Conservation (phyloP, 2,329 filamentous ascomycete genomes). For the Lachnum nothofagi region DNA sequence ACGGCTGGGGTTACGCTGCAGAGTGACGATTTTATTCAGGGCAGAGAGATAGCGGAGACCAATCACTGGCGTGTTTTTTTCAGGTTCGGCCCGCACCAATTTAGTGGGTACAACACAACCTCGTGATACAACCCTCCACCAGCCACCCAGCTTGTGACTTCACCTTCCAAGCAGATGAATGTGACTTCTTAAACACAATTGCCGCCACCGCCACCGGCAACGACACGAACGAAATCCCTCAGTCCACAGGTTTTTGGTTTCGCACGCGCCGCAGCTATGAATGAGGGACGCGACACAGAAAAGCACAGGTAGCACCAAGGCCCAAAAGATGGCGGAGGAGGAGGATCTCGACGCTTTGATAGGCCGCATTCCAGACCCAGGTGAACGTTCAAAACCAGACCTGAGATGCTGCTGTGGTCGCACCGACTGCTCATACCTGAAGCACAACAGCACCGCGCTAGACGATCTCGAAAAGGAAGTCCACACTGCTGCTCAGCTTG, state of each 20-base stretch:
- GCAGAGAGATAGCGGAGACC: too few relatives aligned
- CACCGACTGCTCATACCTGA: conserved; percentile 70
- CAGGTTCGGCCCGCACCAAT: neutral
- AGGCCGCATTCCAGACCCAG: conserved; percentile 28
- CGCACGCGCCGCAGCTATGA: conserved; percentile 19
- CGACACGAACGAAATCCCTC: neutral
- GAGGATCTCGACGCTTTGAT: conserved; percentile 24
- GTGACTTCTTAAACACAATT: neutral
- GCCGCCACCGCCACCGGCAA: neutral
- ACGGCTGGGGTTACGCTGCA: conserved; percentile 8
- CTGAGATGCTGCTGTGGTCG: conserved; percentile 77
- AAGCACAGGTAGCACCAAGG: conserved; percentile 12
- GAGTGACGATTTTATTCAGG: conserved; percentile 4
- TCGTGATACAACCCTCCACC: neutral
- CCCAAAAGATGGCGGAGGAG: conserved; percentile 12
- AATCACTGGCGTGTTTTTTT: conserved; percentile 7
- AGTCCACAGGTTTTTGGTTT: conserved; percentile 2
- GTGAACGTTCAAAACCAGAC: conserved; percentile 16
- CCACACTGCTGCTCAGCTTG: conserved; percentile 76
- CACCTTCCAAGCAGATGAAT: neutral
- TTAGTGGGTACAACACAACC: neutral
- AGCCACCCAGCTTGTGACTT: neutral
- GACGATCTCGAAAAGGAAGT: conserved; percentile 84
- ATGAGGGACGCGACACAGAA: conserved; percentile 12
- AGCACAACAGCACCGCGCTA: conserved; percentile 72